These are phyloP conservation scores for Naganishia sp. DNA, from an alignment of 1,284 basidiomycete species.

Conservation along the genomic window DNA sequence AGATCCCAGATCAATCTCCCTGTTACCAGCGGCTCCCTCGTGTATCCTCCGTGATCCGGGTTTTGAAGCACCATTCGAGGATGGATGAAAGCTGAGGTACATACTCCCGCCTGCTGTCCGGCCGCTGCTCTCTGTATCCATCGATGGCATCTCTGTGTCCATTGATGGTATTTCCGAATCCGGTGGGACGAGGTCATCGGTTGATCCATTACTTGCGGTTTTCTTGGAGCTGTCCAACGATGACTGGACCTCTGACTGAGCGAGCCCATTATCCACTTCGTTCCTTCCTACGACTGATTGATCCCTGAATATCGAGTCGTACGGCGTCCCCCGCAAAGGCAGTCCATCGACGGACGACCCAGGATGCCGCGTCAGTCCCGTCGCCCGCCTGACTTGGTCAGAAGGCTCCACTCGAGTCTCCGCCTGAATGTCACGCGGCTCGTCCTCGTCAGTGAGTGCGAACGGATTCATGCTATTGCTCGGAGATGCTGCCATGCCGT, in stretches of 20 bases:
- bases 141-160: constrained; percentile 13
- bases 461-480: constrained; percentile 29
- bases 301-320: constrained; percentile 11
- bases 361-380: constrained; percentile 1
- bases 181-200: constrained; percentile 1
- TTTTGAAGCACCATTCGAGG: constrained; percentile 36
- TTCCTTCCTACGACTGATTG: not conserved
- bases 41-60: not conserved
- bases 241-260: no score
- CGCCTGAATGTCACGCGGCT: not conserved
- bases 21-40: not conserved
- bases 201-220: no score
- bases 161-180: constrained; percentile 24
- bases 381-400: no score
- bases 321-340: not conserved
- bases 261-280: not conserved
- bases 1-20: constrained; percentile 14
- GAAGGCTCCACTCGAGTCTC: constrained; percentile 1
- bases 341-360: constrained; percentile 3
- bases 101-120: constrained; percentile 3
- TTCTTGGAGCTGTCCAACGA: no score
- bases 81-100: constrained; percentile 39
- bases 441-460: constrained; percentile 14
- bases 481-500: constrained; percentile 19
- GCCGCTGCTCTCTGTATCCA: constrained; percentile 12